Base-by-base conservation (phyloP, 345 rosid species). In the Salix koriyanagi region DNA sequence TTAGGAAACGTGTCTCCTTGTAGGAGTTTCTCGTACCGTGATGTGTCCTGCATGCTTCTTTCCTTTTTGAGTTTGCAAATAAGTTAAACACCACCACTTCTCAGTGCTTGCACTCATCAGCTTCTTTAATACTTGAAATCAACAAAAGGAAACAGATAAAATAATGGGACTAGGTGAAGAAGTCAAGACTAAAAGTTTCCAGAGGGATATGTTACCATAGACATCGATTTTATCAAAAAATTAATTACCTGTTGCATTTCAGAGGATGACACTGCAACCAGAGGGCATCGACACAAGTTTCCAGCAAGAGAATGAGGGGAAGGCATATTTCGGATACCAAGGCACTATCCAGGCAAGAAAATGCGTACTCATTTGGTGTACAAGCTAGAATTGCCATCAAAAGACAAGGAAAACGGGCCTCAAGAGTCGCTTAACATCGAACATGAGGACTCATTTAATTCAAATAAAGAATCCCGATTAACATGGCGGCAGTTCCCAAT, bases 331-430 rank as follows among this genome's bases (percentile, higher is more conserved):
- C 75, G 91, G 34, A 83, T 94, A n/a, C 69, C 87, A 54, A 86
- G 87, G 85, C 98, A 92, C 87, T 83, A 81, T 16, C 79, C 88
- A 1, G 71, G 44, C 36, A 81, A 80, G 70, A 78, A 79, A 54
- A 85, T 73, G 84, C 93, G 88, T 68, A 94, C 94, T 6, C 96
- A 94, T 79, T 79, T 92, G 70, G 75, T 92, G 56, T 92, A 89
- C 85, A 91, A 86, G 85, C 96, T 91, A 2, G 91, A 92, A 67
- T 85, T 89, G 39, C 97, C 96, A 3, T 65, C 78, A 0, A 75
- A 80, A 58, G 79, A 77, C 34, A 54, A 78, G 42, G 82, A 75
- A 14, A 82, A 86, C 2, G 88, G 87, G 79, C 90, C 93, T 7
- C 94, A 94, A 82, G 89, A 89, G 75, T 83, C 93, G 0, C 73